These are phyloP conservation scores for Fusarium sp. DNA, from an alignment of 2,329 filamentous ascomycete species.

Conservation along the genomic window DNA sequence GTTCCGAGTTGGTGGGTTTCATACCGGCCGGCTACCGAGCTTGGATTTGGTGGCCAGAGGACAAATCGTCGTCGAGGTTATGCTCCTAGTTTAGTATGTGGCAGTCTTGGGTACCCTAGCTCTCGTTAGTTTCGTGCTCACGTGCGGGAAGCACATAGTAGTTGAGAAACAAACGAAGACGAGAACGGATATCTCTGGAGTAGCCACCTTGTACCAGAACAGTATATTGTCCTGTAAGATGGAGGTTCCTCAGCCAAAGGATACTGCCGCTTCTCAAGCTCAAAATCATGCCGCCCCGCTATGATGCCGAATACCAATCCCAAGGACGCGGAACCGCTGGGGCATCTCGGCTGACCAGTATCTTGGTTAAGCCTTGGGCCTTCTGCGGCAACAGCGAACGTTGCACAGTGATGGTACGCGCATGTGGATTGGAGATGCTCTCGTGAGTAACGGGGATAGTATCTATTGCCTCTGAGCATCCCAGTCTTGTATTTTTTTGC, in stretches of 20 bases:
- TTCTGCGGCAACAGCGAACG: neutral
- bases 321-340: slow-evolving; percentile 35
- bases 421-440: neutral
- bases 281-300: slow-evolving; percentile 24
- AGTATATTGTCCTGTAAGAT: slow-evolving; percentile 9
- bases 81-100: slow-evolving; percentile 7
- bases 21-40: slow-evolving; percentile 14
- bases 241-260: slow-evolving; percentile 24
- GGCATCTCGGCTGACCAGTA: slow-evolving; percentile 22
- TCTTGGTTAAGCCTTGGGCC: slow-evolving; percentile 9
- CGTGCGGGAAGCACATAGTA: neutral
- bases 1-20: slow-evolving; percentile 17
- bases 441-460: neutral
- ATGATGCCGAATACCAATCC: slow-evolving; percentile 26
- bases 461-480: neutral
- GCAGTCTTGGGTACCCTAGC: neutral
- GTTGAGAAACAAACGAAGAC: neutral
- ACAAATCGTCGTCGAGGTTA: neutral
- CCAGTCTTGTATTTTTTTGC: slow-evolving; percentile 4
- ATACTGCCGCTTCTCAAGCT: slow-evolving; percentile 25
- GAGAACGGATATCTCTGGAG: slow-evolving; percentile 11
- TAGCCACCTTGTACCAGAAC: slow-evolving; percentile 4
- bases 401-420: neutral
- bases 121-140: neutral
- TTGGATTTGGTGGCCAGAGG: neutral